Base-by-base conservation (phyloP, 306 rosid species). In the Nissolia schottii region DNA sequence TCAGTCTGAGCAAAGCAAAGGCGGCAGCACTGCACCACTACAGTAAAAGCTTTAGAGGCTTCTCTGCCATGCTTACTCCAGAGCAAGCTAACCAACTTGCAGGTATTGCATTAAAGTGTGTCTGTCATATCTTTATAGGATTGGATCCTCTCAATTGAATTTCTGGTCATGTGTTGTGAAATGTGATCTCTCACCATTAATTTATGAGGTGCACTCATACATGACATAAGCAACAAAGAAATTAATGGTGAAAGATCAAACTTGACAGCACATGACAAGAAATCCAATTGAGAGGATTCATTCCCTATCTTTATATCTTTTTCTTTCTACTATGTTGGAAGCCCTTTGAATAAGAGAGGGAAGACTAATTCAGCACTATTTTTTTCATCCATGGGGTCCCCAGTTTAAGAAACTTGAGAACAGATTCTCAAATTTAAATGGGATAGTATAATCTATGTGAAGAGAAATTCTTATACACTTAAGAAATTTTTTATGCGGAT, bases 61-160 rank as follows among this genome's bases (percentile, higher is more conserved):
- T 90, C 85, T 90, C 96, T 19, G 88, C 89, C 62, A 82, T 70
- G 85, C 83, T 90, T 64, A 87, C 91, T 5, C 75, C 75, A 6
- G 83, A 80, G 25, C 93, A 90, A 80, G 93, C 88, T 64, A 56
- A 72, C 41, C 80, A 84, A 64, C 83, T 90, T 37, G 61, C 84
- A 54, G 96, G 93, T 82, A 70, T 23, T 59, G 54, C 73, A 16
- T 25, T 74, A 28, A 15, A 43, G 50, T 75, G 24, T 29, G 67
- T 28, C 22, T 27, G 9, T 37, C 40, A 64, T 71, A n/a, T 22
- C 35, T 25, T 71, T n/a, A n/a, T n/a, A n/a, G n/a, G n/a, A n/a
- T n/a, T n/a, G n/a, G n/a, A n/a, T n/a, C n/a, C n/a, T n/a, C n/a
- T n/a, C n/a, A n/a, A n/a, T n/a, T n/a, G n/a, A n/a, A n/a, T n/a